Evolutionary conservation across 352 stramenopile species (phyloP).

Genomic region (Globisporangium polare): DNA sequence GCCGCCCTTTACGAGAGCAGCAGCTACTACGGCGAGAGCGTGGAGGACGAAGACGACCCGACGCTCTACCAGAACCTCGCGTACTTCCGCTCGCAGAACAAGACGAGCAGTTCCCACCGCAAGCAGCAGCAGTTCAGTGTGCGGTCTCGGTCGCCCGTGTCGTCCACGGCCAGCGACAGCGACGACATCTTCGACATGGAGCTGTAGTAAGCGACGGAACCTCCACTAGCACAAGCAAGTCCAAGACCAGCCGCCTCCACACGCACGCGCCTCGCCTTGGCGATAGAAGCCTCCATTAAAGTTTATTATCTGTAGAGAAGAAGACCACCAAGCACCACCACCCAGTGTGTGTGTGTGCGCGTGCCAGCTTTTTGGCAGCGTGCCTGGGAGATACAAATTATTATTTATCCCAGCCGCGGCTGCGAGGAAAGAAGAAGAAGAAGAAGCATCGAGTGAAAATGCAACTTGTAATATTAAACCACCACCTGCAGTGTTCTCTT

Average conservation of each 20-base stretch:
- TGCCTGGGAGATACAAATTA: conserved; percentile 5
- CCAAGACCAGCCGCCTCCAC: neutral
- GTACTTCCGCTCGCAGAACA: conserved; percentile 58
- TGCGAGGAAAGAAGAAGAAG: neutral
- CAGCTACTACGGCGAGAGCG: conserved; percentile 22
- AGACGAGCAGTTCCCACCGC: neutral
- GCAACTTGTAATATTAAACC: conserved; percentile 11
- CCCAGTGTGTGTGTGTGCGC: neutral
- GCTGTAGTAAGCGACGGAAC: conserved; percentile 27
- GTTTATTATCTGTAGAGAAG: neutral
- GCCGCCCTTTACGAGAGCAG: conserved; percentile 2
- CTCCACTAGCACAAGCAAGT: neutral
- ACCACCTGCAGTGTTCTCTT: neutral
- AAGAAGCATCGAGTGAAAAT: neutral
- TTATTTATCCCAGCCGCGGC: conserved; percentile 14
- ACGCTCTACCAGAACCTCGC: conserved; percentile 64
- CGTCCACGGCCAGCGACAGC: neutral
- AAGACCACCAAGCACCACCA: neutral
- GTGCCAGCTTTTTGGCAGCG: conserved; percentile 11
- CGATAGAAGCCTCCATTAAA: neutral
- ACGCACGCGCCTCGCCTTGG: neutral
- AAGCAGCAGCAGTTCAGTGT: conserved; percentile 2
- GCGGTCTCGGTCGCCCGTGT: conserved; percentile 5
- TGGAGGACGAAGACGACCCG: conserved; percentile 53
- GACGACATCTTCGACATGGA: conserved; percentile 76